phyloP scores from a whole-genome alignment of 805 yeast species.

The Candida loeiensis region DNA sequence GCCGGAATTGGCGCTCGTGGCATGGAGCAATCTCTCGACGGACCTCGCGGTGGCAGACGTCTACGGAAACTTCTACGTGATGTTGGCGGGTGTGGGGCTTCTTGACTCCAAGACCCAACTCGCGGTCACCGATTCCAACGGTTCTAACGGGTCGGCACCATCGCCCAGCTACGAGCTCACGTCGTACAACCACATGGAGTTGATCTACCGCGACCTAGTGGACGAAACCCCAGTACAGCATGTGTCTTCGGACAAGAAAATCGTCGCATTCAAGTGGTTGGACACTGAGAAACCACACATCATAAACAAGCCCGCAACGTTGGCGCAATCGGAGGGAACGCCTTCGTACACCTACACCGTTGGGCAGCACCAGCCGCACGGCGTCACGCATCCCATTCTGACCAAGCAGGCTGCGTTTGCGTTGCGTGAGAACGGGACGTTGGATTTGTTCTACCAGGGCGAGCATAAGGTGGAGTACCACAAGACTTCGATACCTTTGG shows the following conservation, averaged over 20 bases:
- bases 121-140: not conserved
- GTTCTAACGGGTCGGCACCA: conserved; percentile 14
- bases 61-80: conserved; percentile 52
- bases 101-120: conserved; percentile 13
- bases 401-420: conserved; percentile 70
- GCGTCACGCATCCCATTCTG: conserved; percentile 63
- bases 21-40: conserved; percentile 77
- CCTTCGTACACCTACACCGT: conserved; percentile 51
- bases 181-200: conserved; percentile 44
- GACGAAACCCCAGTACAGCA: conserved; percentile 12
- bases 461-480: conserved; percentile 59
- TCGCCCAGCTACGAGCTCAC: conserved; percentile 42
- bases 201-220: conserved; percentile 43
- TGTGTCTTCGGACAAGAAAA: conserved; percentile 15
- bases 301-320: conserved; percentile 55
- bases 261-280: conserved; percentile 66
- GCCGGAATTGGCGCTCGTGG: conserved; percentile 43
- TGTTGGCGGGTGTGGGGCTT: conserved; percentile 41
- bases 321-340: conserved; percentile 14
- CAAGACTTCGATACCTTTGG: conserved; percentile 21
- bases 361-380: conserved; percentile 54
- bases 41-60: conserved; percentile 80
- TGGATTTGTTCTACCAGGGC: conserved; percentile 61
- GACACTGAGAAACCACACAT: conserved; percentile 66
- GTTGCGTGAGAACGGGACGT: conserved; percentile 58